Evolutionary conservation across 2,329 filamentous ascomycete species (phyloP).

Genomic region (Pseudogymnoascus sp.): DNA sequence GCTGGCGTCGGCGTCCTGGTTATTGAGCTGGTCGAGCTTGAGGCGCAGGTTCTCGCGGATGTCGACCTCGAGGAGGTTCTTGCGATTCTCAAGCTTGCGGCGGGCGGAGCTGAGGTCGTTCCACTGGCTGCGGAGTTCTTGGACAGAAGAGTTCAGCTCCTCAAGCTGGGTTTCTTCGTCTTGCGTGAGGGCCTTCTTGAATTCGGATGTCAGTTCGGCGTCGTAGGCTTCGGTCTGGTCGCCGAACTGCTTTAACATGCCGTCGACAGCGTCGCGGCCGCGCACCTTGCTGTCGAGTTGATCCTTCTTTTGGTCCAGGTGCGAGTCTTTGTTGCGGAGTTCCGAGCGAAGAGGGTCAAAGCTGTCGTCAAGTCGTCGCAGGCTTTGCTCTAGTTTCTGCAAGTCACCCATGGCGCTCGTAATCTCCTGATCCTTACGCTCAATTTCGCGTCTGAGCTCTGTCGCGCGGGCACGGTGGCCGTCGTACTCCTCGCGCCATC

Average conservation of each 20-base stretch:
- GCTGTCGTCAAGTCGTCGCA: constrained; percentile 69
- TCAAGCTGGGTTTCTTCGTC: constrained; percentile 80
- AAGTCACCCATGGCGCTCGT: constrained; percentile 77
- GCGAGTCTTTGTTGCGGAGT: constrained; percentile 63
- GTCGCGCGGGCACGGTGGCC: constrained; percentile 52
- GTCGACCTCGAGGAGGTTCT: constrained; percentile 77
- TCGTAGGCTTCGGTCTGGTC: constrained; percentile 71
- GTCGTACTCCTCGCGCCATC: constrained; percentile 69
- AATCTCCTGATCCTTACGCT: constrained; percentile 78
- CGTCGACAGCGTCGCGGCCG: constrained; percentile 61
- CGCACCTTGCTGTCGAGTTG: constrained; percentile 62
- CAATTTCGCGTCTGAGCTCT: constrained; percentile 61
- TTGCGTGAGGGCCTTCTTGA: constrained; percentile 78
- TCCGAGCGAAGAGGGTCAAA: constrained; percentile 75
- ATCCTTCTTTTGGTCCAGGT: constrained; percentile 64
- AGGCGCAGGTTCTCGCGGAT: constrained; percentile 82
- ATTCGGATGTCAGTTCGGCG: constrained; percentile 73
- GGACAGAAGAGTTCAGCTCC: constrained; percentile 57
- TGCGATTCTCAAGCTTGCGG: constrained; percentile 69
- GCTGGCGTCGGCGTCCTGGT: constrained; percentile 61
- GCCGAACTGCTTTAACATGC: constrained; percentile 65
- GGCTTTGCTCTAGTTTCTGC: constrained; percentile 72
- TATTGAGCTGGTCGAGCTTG: constrained; percentile 77
- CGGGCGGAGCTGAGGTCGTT: constrained; percentile 65
- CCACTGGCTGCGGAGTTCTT: constrained; percentile 68